Percentiles rank a stretch among this genome's conserved stretches.
Conservation (phyloP, 2,329 filamentous ascomycete species). For the Neofusicoccum kwambonambiense region DNA sequence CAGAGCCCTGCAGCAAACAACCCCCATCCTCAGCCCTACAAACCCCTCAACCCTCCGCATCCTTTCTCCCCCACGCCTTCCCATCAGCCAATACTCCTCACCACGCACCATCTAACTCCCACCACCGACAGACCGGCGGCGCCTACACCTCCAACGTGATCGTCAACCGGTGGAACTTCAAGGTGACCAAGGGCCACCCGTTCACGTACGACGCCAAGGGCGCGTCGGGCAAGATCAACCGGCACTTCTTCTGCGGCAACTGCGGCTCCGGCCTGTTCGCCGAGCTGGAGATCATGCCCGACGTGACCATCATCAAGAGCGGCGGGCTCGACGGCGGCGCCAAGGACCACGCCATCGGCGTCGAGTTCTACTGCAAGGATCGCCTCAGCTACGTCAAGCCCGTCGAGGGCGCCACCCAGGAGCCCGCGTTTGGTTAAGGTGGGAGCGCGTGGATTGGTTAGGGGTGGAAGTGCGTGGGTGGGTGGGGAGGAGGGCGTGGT, state of each 20-base stretch:
- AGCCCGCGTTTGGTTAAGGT: constrained; percentile 30
- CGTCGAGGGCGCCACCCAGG: constrained; percentile 50
- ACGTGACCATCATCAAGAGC: constrained; percentile 51
- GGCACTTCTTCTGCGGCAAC: constrained; percentile 55
- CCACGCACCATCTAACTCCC: constrained; percentile 31
- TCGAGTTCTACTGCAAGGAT: constrained; percentile 56
- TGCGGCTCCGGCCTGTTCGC: constrained; percentile 44
- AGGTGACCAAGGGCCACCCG: constrained; percentile 51
- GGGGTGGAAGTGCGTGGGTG: too few relatives aligned
- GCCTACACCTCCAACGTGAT: constrained; percentile 57
- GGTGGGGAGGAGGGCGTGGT: too few relatives aligned
- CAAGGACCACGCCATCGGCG: constrained; percentile 44
- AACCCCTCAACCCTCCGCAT: neutral
- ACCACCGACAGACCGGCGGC: constrained; percentile 42
- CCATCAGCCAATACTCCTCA: neutral
- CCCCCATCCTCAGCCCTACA: too few relatives aligned
- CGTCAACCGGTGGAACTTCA: constrained; percentile 48
- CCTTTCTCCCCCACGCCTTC: neutral
- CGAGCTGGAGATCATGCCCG: constrained; percentile 52
- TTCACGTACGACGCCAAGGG: constrained; percentile 50
- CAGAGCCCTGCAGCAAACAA: too few relatives aligned
- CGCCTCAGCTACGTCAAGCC: constrained; percentile 46
- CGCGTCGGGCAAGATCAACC: constrained; percentile 54
- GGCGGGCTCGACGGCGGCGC: constrained; percentile 52
- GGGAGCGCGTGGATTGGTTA: too few relatives aligned